A percentile compares a stretch with the other conserved stretches of the same genome.
Evolutionary conservation across 2,329 filamentous ascomycete species (phyloP).

Genomic region (Hypomyces perniciosus): DNA sequence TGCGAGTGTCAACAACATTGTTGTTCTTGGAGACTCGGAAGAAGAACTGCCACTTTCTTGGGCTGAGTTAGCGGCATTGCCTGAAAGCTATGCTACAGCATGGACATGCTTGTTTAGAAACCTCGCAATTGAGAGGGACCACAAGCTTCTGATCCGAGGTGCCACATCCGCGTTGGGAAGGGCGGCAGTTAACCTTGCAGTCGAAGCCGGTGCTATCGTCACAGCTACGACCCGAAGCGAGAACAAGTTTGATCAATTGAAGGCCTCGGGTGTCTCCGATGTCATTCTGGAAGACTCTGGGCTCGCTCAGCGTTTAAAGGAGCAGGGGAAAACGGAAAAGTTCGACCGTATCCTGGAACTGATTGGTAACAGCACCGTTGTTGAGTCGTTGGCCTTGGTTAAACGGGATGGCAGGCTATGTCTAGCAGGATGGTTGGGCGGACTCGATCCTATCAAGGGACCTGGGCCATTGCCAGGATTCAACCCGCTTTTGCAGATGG

Average conservation of each 20-base stretch:
- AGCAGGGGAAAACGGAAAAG: neutral
- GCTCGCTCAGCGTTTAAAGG: neutral
- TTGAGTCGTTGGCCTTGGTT: conserved; percentile 8
- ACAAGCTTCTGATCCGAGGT: conserved; percentile 8
- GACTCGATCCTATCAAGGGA: conserved; percentile 27
- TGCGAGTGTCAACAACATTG: neutral
- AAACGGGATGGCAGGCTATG: conserved; percentile 6
- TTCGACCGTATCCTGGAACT: conserved; percentile 10
- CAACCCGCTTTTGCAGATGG: conserved; percentile 40
- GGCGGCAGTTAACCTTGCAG: conserved; percentile 9
- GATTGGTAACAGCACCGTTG: conserved; percentile 5
- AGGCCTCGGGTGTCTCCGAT: conserved; percentile 1
- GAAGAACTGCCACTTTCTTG: conserved; percentile 5
- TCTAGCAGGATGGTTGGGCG: conserved; percentile 12
- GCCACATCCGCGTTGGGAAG: conserved; percentile 9
- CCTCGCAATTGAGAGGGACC: conserved; percentile 1
- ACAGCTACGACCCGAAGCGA: conserved; percentile 6
- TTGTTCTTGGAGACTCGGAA: neutral
- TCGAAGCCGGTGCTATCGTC: conserved; percentile 5
- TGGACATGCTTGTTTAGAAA: conserved; percentile 6
- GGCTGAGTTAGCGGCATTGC: conserved; percentile 5
- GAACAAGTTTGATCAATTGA: conserved; percentile 1
- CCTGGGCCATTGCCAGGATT: conserved; percentile 29
- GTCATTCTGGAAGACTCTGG: conserved; percentile 2
- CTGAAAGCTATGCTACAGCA: conserved; percentile 8